Conservation (phyloP, 768 basidiomycete genomes). For the Leccinum imitatum region DNA sequence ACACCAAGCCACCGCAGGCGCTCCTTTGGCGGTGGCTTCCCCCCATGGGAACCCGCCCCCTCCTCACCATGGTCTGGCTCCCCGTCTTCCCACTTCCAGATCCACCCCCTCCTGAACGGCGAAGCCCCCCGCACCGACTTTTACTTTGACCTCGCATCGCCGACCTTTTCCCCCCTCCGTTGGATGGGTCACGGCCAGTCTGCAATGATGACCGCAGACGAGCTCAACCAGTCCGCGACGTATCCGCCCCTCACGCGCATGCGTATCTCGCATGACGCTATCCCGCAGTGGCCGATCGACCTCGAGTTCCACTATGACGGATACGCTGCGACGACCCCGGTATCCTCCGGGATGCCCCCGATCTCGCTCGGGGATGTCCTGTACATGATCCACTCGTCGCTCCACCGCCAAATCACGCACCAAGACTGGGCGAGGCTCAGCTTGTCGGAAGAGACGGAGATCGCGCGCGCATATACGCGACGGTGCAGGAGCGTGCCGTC, state of each 20-base stretch:
- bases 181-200: constrained; percentile 40
- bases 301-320: constrained; percentile 40
- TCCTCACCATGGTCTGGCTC: constrained; percentile 20
- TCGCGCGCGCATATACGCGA: constrained; percentile 39
- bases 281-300: constrained; percentile 63
- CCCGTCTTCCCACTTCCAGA: constrained; percentile 27
- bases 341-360: constrained; percentile 28
- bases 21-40: constrained; percentile 29
- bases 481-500: constrained; percentile 33
- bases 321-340: constrained; percentile 20
- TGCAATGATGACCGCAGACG: constrained; percentile 39
- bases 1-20: constrained; percentile 22
- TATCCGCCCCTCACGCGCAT: constrained; percentile 53
- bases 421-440: constrained; percentile 35
- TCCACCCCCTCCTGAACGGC: constrained; percentile 45
- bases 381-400: constrained; percentile 44
- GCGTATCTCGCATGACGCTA: constrained; percentile 54
- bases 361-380: constrained; percentile 64
- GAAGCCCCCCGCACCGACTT: constrained; percentile 46
- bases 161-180: constrained; percentile 45
- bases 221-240: constrained; percentile 53
- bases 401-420: constrained; percentile 43
- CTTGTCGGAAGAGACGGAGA: constrained; percentile 27
- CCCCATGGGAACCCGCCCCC: constrained; percentile 23
- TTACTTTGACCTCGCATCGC: constrained; percentile 55